Conservation (phyloP, 306 rosid genomes). For the Astragalus membranaceus region DNA sequence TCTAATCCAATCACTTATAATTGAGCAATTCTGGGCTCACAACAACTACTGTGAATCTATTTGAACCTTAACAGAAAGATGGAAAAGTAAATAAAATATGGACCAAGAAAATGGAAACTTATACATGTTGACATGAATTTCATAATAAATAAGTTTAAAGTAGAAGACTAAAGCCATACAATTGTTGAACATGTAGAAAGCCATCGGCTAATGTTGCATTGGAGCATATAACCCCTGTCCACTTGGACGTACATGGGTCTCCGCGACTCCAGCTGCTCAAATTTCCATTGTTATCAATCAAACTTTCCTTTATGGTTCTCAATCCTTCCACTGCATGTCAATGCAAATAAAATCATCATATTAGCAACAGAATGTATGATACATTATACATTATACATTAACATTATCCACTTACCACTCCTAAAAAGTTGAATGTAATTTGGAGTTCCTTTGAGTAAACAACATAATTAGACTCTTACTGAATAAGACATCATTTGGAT, state of each 20-base stretch:
- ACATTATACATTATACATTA: neutral
- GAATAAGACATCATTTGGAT: too few species aligned
- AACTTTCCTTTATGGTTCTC: conserved; percentile 38
- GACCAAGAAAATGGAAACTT: neutral
- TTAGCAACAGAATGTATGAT: neutral
- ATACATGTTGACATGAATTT: neutral
- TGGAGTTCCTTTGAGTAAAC: too few species aligned
- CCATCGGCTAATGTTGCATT: conserved; percentile 32
- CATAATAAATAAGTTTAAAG: neutral
- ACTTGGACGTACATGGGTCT: conserved; percentile 67
- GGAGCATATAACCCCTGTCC: conserved; percentile 80
- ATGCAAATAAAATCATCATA: conserved; percentile 14
- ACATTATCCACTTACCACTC: neutral
- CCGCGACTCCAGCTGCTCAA: conserved; percentile 76
- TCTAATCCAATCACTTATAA: neutral
- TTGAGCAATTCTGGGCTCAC: neutral
- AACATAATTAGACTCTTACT: too few species aligned
- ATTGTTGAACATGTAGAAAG: conserved; percentile 49
- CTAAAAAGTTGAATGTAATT: neutral
- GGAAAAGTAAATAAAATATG: neutral
- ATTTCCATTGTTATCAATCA: conserved; percentile 60
- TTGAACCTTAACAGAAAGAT: neutral
- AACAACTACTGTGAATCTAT: neutral
- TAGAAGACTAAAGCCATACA: conserved; percentile 42
- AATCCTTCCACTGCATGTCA: conserved; percentile 55